phyloP scores from a whole-genome alignment of 768 basidiomycete genomes.

The Antrodiella citrinella region DNA sequence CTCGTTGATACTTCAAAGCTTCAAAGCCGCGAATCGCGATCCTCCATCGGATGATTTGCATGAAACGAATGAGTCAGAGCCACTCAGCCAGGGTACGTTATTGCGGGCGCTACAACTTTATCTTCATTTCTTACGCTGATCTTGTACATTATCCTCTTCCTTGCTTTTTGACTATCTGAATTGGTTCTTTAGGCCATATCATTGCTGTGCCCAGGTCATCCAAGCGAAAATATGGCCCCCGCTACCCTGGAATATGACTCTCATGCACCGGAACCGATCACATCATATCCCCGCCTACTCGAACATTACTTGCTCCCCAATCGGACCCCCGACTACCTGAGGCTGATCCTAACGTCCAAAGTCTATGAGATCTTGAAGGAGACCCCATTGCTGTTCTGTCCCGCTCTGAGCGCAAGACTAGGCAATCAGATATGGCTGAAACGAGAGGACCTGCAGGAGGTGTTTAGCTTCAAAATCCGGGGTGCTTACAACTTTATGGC shows the following conservation, averaged over 20 bases:
- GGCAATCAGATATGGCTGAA: conserved; percentile 96
- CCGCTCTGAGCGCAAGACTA: conserved; percentile 77
- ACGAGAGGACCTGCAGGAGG: conserved; percentile 93
- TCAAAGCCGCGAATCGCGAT: too few species aligned
- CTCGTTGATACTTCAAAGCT: too few species aligned
- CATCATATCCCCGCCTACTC: conserved; percentile 54
- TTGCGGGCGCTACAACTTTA: too few species aligned
- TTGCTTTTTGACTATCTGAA: too few species aligned
- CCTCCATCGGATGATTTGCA: too few species aligned
- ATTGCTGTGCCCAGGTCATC: background rate
- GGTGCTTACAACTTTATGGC: conserved; percentile 99
- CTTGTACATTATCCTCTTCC: conserved; percentile 1
- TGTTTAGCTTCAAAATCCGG: conserved; percentile 98
- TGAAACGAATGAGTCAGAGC: too few species aligned
- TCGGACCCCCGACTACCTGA: conserved; percentile 78
- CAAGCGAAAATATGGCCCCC: conserved; percentile 16
- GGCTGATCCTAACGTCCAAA: conserved; percentile 81
- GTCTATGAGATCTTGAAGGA: conserved; percentile 86
- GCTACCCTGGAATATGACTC: conserved; percentile 65
- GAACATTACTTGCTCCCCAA: conserved; percentile 56
- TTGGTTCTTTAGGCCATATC: background rate
- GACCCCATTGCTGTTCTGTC: conserved; percentile 84
- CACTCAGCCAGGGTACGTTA: too few species aligned
- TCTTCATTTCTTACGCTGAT: too few species aligned
- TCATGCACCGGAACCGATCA: conserved; percentile 53